Evolutionary conservation across 2,329 filamentous ascomycete genomes (phyloP).

Genomic region (Penicillium sp.): DNA sequence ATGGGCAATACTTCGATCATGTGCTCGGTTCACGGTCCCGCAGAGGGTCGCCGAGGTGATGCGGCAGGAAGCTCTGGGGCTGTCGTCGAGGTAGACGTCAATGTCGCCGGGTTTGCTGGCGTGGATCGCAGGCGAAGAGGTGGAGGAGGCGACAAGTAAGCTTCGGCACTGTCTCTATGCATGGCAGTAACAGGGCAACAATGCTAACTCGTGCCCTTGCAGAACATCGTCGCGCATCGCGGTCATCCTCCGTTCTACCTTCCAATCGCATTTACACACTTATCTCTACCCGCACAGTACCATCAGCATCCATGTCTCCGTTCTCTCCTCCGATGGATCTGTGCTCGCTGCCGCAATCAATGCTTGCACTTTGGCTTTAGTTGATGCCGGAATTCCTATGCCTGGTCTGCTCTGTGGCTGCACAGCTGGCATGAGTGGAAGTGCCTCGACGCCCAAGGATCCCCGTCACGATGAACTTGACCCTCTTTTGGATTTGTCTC

Average conservation of each 20-base stretch:
- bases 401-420: conserved; percentile 85
- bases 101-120: conserved; percentile 82
- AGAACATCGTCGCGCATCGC: conserved; percentile 66
- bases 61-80: conserved; percentile 55
- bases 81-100: conserved; percentile 76
- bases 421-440: conserved; percentile 70
- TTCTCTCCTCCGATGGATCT: conserved; percentile 87
- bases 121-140: conserved; percentile 77
- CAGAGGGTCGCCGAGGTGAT: conserved; percentile 61
- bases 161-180: neutral
- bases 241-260: conserved; percentile 73
- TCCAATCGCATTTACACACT: conserved; percentile 75
- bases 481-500: conserved; percentile 45
- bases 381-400: conserved; percentile 96
- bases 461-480: conserved; percentile 44
- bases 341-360: conserved; percentile 89
- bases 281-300: conserved; percentile 86
- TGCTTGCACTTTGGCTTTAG: conserved; percentile 83
- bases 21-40: conserved; percentile 84
- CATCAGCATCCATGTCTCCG: conserved; percentile 79
- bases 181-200: neutral
- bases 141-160: conserved; percentile 73
- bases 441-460: conserved; percentile 42
- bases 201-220: conserved; percentile 5
- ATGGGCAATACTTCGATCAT: conserved; percentile 98